Evolutionary conservation across 2,329 filamentous ascomycete genomes (phyloP), one percentile per base, ranked within the genome.

Genomic region (Fusarium continuum): DNA sequence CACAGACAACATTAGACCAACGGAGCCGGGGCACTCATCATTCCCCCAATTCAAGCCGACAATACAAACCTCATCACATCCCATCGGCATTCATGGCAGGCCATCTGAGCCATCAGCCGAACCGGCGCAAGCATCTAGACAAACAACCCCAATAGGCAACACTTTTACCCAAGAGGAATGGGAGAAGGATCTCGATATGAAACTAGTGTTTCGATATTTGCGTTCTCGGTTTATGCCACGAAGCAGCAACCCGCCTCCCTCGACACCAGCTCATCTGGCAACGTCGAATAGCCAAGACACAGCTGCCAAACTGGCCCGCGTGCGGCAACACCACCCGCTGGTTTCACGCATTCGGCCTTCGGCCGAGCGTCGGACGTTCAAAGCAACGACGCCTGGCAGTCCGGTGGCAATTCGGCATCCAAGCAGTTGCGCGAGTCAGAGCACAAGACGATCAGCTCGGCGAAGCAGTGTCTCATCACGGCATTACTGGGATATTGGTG

Each of bases 401-500:
- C 79, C 83, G 22, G 77, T 78, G 46, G 76, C 76, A 22, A 76
- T 82, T 62, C 80, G 78, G 74, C 82, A 83, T 63, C 75, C 78
- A 75, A 78, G 87, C 55, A 96, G 91, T 75, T 96, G 92, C 75
- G 92, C 92, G 5, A 96, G 91, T 72, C 92, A 96, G 77, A 96
- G 91, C 75, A 92, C 91, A 8, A 89, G 90, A 74, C 87, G 89
- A 68, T 91, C 87, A 28, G 88, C 86, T 32, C 82, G 83, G 70
- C 81, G 85, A 47, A 91, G 87, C 69, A 89, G 86, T 64, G 84
- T 87, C 28, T 93, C 91, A 38, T 91, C 88, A 39, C 81, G 92
- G 48, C 92, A 96, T 73, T 97, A 96, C 75, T 97, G 93, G 93
- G 93, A 97, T 74, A 86, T 97, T 65, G 92, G 92, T 22, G 91